A percentile compares a stretch with the other conserved stretches of the same genome.
These are phyloP conservation scores for Babesia caballi DNA, from an alignment of 169 alveolate genomes.

Conservation along the genomic window DNA sequence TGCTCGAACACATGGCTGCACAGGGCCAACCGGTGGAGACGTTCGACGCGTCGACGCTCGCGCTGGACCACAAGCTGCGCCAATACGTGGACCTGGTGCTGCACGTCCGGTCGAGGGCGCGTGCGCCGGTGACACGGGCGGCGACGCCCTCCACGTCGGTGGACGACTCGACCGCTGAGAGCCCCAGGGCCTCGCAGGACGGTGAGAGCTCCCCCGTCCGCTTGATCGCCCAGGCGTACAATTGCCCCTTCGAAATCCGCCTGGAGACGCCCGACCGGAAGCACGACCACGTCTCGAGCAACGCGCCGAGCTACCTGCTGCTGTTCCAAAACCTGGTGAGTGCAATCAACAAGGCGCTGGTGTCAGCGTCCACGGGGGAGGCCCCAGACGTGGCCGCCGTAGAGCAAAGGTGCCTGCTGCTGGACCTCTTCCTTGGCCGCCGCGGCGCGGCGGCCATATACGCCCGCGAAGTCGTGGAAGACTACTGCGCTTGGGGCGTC, in stretches of 20 bases:
- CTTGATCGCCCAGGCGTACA: constrained; percentile 11
- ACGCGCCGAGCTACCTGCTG: constrained; percentile 1
- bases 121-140: neutral
- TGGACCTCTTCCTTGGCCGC: constrained; percentile 17
- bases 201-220: neutral
- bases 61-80: constrained; percentile 1
- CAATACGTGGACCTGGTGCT: constrained; percentile 3
- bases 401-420: neutral
- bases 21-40: neutral
- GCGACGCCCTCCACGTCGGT: neutral
- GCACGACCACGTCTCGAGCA: neutral
- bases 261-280: constrained; percentile 1
- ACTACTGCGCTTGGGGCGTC: constrained; percentile 4
- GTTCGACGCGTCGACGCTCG: neutral
- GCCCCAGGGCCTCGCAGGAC: neutral
- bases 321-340: neutral
- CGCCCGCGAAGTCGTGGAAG: constrained; percentile 3
- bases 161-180: neutral
- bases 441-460: neutral
- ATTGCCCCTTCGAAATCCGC: constrained; percentile 3
- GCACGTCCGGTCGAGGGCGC: neutral
- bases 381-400: neutral
- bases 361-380: neutral
- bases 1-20: neutral
- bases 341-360: neutral